Percentiles rank a stretch among this genome's conserved stretches.
Evolutionary conservation across 2,329 filamentous ascomycete species (phyloP).

Genomic region (Hirsutella rhossiliensis): DNA sequence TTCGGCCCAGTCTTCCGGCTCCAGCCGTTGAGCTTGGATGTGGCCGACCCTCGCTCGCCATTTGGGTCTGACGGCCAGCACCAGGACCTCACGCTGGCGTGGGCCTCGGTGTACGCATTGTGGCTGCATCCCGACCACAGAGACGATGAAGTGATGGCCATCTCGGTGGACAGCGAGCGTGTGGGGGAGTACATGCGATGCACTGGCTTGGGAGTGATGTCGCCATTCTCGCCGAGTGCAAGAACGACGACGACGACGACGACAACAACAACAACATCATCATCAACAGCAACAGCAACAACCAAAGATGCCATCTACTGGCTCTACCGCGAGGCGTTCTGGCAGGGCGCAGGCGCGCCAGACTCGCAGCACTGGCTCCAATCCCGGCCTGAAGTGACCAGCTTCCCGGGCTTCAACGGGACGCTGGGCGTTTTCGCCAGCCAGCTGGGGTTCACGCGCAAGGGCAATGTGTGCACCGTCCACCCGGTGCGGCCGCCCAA

Average conservation of each 20-base stretch:
- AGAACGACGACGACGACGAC: no score
- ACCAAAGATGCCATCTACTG: constrained; percentile 10
- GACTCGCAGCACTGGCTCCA: constrained; percentile 13
- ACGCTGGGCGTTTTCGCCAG: constrained; percentile 11
- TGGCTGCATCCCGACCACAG: constrained; percentile 5
- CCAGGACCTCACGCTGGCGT: not conserved
- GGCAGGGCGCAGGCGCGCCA: constrained; percentile 14
- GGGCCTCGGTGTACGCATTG: constrained; percentile 6
- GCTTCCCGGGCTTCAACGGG: constrained; percentile 13
- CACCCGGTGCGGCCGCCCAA: constrained; percentile 14
- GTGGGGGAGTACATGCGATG: not conserved
- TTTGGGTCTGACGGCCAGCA: not conserved
- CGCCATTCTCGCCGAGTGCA: constrained; percentile 1
- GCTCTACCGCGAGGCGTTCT: constrained; percentile 11
- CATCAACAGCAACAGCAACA: no score
- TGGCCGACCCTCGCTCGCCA: no score
- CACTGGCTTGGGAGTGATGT: not conserved
- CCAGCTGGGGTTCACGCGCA: constrained; percentile 13
- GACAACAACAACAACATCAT: no score
- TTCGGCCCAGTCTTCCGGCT: not conserved
- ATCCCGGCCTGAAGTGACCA: constrained; percentile 10
- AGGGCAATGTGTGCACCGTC: constrained; percentile 16
- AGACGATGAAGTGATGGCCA: constrained; percentile 4
- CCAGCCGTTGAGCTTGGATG: not conserved
- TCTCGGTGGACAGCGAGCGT: constrained; percentile 2